These are phyloP conservation scores for Penicillium dipodomyicola DNA, from an alignment of 495 filamentous ascomycete genomes.

Conservation along the genomic window DNA sequence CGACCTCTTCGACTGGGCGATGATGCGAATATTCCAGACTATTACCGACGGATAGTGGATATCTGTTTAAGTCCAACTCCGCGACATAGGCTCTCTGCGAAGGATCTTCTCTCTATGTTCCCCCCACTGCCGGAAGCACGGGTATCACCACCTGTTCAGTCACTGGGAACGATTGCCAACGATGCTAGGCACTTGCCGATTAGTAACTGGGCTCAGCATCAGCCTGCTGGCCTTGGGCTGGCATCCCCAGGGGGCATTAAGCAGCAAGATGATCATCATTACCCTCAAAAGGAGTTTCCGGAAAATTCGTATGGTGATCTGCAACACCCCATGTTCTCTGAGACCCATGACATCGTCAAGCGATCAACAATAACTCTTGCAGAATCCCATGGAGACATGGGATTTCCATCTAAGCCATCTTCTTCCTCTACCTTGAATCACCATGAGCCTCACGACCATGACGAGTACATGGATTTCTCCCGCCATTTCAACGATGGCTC, in stretches of 20 bases:
- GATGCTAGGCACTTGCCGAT: slow-evolving; percentile 7
- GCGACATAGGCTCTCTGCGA: slow-evolving; percentile 53
- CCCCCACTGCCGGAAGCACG: slow-evolving; percentile 26
- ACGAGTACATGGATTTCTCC: slow-evolving; percentile 4
- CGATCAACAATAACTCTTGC: slow-evolving; percentile 28
- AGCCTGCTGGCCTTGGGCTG: not conserved
- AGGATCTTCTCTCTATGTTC: slow-evolving; percentile 54
- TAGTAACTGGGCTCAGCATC: slow-evolving; percentile 8
- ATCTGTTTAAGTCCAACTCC: slow-evolving; percentile 57
- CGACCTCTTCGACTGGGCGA: slow-evolving; percentile 61
- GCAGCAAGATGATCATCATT: slow-evolving; percentile 1
- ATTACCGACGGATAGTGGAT: slow-evolving; percentile 57
- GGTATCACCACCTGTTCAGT: slow-evolving; percentile 3
- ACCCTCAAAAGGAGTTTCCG: slow-evolving; percentile 7
- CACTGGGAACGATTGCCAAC: not conserved
- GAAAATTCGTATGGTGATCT: slow-evolving; percentile 6
- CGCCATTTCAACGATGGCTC: not conserved
- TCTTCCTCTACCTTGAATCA: slow-evolving; percentile 32
- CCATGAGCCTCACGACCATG: slow-evolving; percentile 14
- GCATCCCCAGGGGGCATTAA: not conserved
- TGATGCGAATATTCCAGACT: slow-evolving; percentile 53
- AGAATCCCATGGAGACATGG: slow-evolving; percentile 19
- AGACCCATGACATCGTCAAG: slow-evolving; percentile 19
- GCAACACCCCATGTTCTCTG: slow-evolving; percentile 15
- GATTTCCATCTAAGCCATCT: slow-evolving; percentile 25